These are phyloP conservation scores for Solanum hybrid DNA, from an alignment of 305 asterid genomes.

Conservation along the genomic window DNA sequence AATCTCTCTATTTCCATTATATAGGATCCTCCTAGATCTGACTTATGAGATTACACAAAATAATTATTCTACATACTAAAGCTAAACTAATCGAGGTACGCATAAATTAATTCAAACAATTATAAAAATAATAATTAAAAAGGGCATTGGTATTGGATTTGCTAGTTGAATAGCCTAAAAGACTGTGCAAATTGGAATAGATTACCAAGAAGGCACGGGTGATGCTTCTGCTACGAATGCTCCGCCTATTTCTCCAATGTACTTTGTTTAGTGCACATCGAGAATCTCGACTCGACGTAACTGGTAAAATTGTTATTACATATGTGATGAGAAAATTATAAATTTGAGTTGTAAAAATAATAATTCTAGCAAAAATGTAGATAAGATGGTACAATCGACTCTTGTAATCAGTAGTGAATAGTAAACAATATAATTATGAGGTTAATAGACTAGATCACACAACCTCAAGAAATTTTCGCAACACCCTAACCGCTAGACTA, in stretches of 20 bases:
- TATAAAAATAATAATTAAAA: too few relatives aligned
- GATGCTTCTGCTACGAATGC: slow-evolving; percentile 14
- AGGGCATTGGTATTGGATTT: not conserved
- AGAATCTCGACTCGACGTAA: not conserved
- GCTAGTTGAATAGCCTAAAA: slow-evolving; percentile 7
- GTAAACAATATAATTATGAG: not conserved
- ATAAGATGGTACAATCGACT: not conserved
- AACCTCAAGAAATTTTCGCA: not conserved
- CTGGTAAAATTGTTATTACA: not conserved
- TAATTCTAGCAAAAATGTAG: not conserved
- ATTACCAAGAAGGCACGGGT: slow-evolving; percentile 67
- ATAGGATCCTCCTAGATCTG: not conserved
- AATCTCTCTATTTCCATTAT: not conserved
- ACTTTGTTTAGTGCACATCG: not conserved
- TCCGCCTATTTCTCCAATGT: slow-evolving; percentile 71
- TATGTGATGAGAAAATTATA: not conserved
- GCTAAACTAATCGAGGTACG: not conserved
- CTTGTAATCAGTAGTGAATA: not conserved
- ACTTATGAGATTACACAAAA: not conserved
- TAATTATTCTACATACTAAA: not conserved
- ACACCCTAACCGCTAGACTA: not conserved
- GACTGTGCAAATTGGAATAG: slow-evolving; percentile 13
- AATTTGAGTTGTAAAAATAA: not conserved
- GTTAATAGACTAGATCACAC: not conserved
- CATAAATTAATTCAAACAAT: not conserved